These are phyloP conservation scores for Nemania sp. DNA, from an alignment of 2,329 filamentous ascomycete genomes.

Conservation along the genomic window DNA sequence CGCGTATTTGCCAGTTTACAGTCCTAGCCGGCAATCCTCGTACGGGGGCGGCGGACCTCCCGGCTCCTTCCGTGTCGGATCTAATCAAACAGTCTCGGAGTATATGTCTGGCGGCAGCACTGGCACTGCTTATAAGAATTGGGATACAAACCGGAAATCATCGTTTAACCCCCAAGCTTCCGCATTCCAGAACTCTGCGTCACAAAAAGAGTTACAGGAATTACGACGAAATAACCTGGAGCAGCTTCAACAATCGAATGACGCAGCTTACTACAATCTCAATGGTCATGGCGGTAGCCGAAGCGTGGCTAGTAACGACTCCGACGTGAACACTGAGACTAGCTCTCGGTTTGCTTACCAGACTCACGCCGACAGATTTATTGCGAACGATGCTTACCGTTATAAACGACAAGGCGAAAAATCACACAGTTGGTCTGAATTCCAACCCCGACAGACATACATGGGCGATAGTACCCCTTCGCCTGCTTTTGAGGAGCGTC, in stretches of 20 bases:
- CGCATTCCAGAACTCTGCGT: too few relatives aligned
- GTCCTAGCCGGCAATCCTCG: not conserved
- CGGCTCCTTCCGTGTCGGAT: not conserved
- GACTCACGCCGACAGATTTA: not conserved
- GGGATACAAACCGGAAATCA: not conserved
- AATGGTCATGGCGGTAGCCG: not conserved
- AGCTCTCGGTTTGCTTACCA: not conserved
- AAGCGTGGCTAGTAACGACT: not conserved
- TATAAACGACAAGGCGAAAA: too few relatives aligned
- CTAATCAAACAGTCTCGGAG: not conserved
- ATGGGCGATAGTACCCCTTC: not conserved
- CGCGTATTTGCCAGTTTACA: not conserved
- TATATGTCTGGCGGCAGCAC: too few relatives aligned
- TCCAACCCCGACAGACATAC: not conserved
- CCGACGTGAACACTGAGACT: not conserved
- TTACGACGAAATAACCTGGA: constrained; percentile 7
- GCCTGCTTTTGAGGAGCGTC: not conserved
- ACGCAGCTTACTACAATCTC: constrained; percentile 16
- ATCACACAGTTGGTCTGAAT: constrained; percentile 16
- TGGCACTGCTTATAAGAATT: not conserved
- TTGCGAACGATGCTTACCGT: not conserved
- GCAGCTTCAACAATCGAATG: constrained; percentile 24
- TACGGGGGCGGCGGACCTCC: not conserved
- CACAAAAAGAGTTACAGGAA: not conserved
- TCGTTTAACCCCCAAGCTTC: not conserved